Percentiles rank a stretch among this genome's conserved stretches.
Conservation (phyloP, 768 basidiomycete species). For the Phaeotremella fagi region DNA sequence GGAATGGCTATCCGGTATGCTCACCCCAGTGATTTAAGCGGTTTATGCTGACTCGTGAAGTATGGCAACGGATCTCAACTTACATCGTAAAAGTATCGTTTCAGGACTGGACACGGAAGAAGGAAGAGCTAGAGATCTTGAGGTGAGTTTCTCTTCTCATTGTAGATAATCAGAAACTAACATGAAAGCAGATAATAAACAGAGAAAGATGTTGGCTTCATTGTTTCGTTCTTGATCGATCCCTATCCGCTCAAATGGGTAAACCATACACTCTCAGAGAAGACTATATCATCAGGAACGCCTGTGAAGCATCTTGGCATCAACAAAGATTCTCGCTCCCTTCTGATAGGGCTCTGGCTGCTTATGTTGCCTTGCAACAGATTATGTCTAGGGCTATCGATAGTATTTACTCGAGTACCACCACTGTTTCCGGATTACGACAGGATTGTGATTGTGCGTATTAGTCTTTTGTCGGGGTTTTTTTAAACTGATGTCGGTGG, state of each 20-base stretch:
- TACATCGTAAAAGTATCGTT: slow-evolving; percentile 76
- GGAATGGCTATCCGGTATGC: slow-evolving; percentile 77
- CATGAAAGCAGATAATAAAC: slow-evolving; percentile 72
- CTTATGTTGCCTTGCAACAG: slow-evolving; percentile 83
- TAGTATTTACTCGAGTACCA: slow-evolving; percentile 72
- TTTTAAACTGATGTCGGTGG: slow-evolving; percentile 54
- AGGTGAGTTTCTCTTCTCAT: slow-evolving; percentile 24
- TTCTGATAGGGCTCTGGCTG: slow-evolving; percentile 65
- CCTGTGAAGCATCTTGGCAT: slow-evolving; percentile 63
- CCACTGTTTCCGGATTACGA: slow-evolving; percentile 74
- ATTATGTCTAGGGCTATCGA: slow-evolving; percentile 84
- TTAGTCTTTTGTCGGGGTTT: not conserved
- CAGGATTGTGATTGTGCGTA: slow-evolving; percentile 70
- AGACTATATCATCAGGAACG: slow-evolving; percentile 84
- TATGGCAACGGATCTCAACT: slow-evolving; percentile 92
- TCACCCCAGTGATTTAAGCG: not conserved
- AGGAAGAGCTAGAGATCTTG: slow-evolving; percentile 64
- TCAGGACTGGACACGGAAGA: slow-evolving; percentile 71
- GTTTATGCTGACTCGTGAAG: slow-evolving; percentile 60
- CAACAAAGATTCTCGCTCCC: slow-evolving; percentile 60
- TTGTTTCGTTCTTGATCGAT: slow-evolving; percentile 85
- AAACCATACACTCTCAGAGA: slow-evolving; percentile 90
- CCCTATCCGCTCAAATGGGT: slow-evolving; percentile 90
- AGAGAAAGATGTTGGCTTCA: slow-evolving; percentile 91
- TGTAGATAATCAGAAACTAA: not conserved